Conservation (phyloP, 257 asterid genomes). For the Petrea volubilis region DNA sequence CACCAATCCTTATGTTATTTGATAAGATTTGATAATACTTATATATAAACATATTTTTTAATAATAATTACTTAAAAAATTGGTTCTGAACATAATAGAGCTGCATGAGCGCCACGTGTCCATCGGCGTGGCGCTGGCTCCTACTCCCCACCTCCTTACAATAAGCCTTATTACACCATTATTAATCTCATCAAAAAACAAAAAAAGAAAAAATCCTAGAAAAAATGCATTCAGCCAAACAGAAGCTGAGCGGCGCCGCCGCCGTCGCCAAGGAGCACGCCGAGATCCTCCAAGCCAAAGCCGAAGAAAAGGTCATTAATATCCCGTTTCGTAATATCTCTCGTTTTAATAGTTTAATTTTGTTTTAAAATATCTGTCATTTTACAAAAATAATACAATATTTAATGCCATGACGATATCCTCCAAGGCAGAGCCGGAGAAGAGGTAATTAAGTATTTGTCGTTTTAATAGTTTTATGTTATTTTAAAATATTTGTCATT, state of each 20-base stretch:
- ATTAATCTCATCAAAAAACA: neutral
- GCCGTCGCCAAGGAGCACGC: constrained; percentile 69
- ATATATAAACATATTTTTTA: no score
- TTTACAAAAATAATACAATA: no score
- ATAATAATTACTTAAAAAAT: no score
- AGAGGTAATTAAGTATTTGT: no score
- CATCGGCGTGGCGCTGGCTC: constrained; percentile 17
- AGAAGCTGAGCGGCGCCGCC: constrained; percentile 64
- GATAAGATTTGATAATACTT: neutral
- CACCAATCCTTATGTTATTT: neutral
- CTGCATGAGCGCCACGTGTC: constrained; percentile 39
- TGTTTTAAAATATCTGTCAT: no score
- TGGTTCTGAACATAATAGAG: neutral
- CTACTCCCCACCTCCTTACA: neutral
- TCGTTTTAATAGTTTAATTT: neutral
- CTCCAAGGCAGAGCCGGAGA: no score
- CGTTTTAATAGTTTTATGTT: no score
- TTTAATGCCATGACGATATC: no score
- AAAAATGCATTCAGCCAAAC: constrained; percentile 54
- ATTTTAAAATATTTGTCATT: no score
- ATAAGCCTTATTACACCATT: neutral
- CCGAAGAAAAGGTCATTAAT: constrained; percentile 55
- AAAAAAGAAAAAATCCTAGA: neutral
- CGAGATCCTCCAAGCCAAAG: constrained; percentile 62
- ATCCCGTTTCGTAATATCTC: neutral